phyloP scores from a whole-genome alignment of 768 basidiomycete species.

The Lentinula lateritia region DNA sequence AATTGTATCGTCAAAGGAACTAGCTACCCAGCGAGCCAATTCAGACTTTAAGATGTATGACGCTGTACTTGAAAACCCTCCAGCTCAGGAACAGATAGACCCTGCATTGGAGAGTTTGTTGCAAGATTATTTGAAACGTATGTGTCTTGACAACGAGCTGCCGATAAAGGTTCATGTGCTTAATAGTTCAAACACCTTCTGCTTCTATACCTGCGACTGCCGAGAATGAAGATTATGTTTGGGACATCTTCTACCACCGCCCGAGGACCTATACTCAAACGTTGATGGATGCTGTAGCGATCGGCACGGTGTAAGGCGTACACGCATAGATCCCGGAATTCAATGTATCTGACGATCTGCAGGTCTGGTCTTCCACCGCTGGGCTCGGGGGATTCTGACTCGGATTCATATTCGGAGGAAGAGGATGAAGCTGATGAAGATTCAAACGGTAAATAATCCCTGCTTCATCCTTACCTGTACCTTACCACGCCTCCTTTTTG shows the following conservation, averaged over 20 bases:
- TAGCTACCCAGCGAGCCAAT: conserved; percentile 20
- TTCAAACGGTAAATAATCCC: conserved; percentile 57
- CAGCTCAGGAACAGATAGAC: conserved; percentile 30
- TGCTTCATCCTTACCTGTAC: background rate
- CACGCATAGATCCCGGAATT: background rate
- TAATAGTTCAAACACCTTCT: conserved; percentile 8
- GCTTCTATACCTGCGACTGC: conserved; percentile 5
- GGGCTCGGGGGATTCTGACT: conserved; percentile 49
- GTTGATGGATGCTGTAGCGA: conserved; percentile 41
- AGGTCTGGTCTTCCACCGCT: conserved; percentile 65
- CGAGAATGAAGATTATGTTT: conserved; percentile 62
- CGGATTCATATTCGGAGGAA: conserved; percentile 58
- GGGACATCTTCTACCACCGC: conserved; percentile 78
- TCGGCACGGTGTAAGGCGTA: conserved; percentile 57
- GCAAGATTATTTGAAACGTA: conserved; percentile 68
- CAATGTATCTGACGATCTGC: background rate
- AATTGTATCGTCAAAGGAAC: conserved; percentile 47
- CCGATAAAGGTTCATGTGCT: conserved; percentile 13
- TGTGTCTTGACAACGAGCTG: conserved; percentile 12
- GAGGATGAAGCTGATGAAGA: conserved; percentile 81
- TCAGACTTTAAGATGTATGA: conserved; percentile 67
- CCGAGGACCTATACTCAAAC: conserved; percentile 51
- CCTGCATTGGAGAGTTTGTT: conserved; percentile 72
- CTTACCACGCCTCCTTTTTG: background rate
- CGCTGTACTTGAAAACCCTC: conserved; percentile 42